Base-by-base conservation (phyloP, 331 rosid genomes). In the Dryas integrifolia region DNA sequence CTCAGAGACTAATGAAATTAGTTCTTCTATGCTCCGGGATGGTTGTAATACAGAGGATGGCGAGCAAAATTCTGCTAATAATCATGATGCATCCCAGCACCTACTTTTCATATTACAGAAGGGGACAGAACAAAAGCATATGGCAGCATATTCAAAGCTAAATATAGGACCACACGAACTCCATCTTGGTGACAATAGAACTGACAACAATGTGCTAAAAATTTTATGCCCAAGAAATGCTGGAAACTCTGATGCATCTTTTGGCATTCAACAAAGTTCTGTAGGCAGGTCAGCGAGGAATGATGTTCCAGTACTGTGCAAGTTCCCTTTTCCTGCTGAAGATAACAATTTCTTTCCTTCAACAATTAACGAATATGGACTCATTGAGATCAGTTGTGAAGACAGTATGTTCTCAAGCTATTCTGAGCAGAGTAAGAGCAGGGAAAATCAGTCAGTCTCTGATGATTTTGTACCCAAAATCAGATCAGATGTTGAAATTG, bases 351-450 rank as follows among this genome's bases (percentile, higher is more conserved):
- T 12, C 55, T 43, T 70, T 49, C 65, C 65, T 41, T 40, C 74
- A 55, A 30, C 74, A 11, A 44, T 10, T 21, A 14, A 38, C 6
- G 48, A 56, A 70, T 56, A 44, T 24, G 60, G 10, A 24, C 15
- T 49, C 24, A 70, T 48, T 12, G 63, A 12, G 24, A 55, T 70
- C 43, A 13, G 12, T 26, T 13, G 74, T 57, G 74, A 56, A 56
- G 65, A 24, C 62, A 39, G n/a, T 9, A 12, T 35, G 61, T 35
- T 41, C 35, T 68, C 60, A 48, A 67, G 72, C 43, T 4, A 47
- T 67, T 43, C 5, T 53, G 63, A 55, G 7, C 2, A 69, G 11
- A 39, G 63, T 40, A 69, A 40, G 62, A 46, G 35, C 35, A 30
- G 35, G 35, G 3, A 30, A 30, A 30, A 30, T 30, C 35, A 30